Evolutionary conservation across 2,329 filamentous ascomycete species (phyloP).

Genomic region (Teratosphaeria gauchensis): DNA sequence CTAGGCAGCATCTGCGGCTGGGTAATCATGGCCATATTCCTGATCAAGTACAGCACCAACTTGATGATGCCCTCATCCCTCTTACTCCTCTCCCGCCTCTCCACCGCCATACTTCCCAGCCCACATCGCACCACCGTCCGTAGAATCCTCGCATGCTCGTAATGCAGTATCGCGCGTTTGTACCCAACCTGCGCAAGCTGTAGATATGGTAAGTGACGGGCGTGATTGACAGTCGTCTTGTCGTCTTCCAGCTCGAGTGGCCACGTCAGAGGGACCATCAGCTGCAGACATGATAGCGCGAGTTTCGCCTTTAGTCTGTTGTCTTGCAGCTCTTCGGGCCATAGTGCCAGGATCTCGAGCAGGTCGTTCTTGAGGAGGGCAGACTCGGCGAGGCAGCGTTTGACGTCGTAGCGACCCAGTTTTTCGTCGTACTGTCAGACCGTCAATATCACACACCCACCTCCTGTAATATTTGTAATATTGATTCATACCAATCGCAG

Average conservation of each 20-base stretch:
- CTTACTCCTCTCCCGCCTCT: conserved; percentile 62
- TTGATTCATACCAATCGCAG: conserved; percentile 51
- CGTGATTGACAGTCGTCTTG: conserved; percentile 84
- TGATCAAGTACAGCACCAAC: conserved; percentile 76
- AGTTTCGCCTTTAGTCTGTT: conserved; percentile 69
- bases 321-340: conserved; percentile 63
- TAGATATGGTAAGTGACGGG: conserved; percentile 81
- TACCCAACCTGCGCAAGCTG: conserved; percentile 81
- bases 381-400: conserved; percentile 80
- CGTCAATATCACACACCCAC: too few relatives aligned
- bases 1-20: conserved; percentile 62
- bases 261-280: conserved; percentile 90
- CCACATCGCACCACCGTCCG: conserved; percentile 72
- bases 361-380: conserved; percentile 88
- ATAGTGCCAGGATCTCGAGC: conserved; percentile 75
- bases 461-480: too few relatives aligned
- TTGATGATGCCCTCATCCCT: conserved; percentile 90
- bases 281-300: conserved; percentile 76
- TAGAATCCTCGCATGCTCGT: conserved; percentile 65
- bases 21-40: conserved; percentile 79
- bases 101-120: conserved; percentile 73
- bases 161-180: conserved; percentile 80
- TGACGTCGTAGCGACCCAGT: conserved; percentile 86
- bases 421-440: conserved; percentile 53
- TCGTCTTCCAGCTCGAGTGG: conserved; percentile 71